Percentiles rank a stretch among this genome's conserved stretches.
Evolutionary conservation across 2,329 filamentous ascomycete species (phyloP).

Genomic region (Ophidiomyces ophidiicola): DNA sequence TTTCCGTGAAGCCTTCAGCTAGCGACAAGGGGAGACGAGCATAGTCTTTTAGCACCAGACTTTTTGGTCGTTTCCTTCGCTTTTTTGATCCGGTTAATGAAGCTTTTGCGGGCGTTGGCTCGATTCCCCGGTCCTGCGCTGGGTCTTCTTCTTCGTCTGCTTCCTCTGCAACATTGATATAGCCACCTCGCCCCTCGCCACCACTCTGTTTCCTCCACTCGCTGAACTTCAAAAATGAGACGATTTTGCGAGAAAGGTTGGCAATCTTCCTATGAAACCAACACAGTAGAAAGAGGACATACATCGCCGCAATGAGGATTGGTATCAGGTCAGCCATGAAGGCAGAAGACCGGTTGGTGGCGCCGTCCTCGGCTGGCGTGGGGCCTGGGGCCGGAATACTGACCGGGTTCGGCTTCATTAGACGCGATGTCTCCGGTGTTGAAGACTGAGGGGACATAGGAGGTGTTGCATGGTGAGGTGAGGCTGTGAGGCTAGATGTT

Average conservation of each 20-base stretch:
- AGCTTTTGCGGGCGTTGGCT: background rate
- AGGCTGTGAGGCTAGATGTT: no score
- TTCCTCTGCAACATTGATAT: slow-evolving; percentile 13
- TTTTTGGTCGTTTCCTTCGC: slow-evolving; percentile 3
- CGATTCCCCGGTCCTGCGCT: background rate
- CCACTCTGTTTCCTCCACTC: slow-evolving; percentile 16
- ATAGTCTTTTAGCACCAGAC: slow-evolving; percentile 1
- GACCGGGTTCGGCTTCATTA: no score
- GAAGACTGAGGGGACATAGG: no score
- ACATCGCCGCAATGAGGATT: slow-evolving; percentile 11
- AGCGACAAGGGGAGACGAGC: background rate
- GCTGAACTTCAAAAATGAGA: background rate
- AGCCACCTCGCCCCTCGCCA: slow-evolving; percentile 16
- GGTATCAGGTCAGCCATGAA: slow-evolving; percentile 11
- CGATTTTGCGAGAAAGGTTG: no score
- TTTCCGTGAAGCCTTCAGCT: background rate
- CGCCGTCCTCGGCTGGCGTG: no score
- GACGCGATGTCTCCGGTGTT: no score
- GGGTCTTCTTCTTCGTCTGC: slow-evolving; percentile 12
- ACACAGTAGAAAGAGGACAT: slow-evolving; percentile 14
- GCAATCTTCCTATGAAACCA: slow-evolving; percentile 2
- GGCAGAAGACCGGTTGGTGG: background rate
- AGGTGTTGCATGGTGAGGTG: no score
- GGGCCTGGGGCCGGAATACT: no score
- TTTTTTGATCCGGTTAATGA: background rate